Evolutionary conservation across 202 grass and related monocot species (phyloP), one percentile per base, ranked within the genome.

Genomic region (Brachypodium distachyon): DNA sequence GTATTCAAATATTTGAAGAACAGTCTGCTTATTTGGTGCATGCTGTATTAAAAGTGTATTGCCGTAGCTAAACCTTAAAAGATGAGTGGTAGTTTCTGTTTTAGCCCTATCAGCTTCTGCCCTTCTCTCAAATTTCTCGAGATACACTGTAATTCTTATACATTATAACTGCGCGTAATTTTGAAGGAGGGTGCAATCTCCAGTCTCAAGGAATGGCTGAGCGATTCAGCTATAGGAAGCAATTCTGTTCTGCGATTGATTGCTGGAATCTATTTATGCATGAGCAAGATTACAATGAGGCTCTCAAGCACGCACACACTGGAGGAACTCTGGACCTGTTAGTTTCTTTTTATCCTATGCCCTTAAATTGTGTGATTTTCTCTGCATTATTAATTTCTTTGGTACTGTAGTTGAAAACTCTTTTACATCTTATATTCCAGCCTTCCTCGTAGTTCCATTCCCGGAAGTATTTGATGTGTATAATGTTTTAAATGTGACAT

Each of bases 191-290:
- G 87, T 70, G 89, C 90, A 16, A 90, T 93, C 29, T 76, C 77
- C 48, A 81, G 82, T 76, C 79, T 90, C 18, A 87, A 90, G 55
- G 82, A 96, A 76, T 93, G 79, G 81, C 73, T 90, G 83, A 82
- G 73, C 18, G 91, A 93, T 73, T 87, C 91, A 40, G 91, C 87
- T 11, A 79, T 90, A 59, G 91, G 82, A 58, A 96, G 86, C 85
- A 96, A 96, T 73, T 78, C 85, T 64, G 66, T 84, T 67, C 63
- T 96, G 70, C 82, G 87, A 73, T 77, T 97, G 41, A 84, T 97
- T 82, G 84, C 94, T 36, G 94, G 94, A 54, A 97, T 90, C 43
- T 97, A 81, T 94, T 83, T 83, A 90, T 91, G 88, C 88, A 97
- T 54, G 91, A 97, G 71, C 74, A 93, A 78, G 86, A 94, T 63